Percentiles rank a stretch among this genome's conserved stretches.
phyloP scores from a whole-genome alignment of 352 stramenopile genomes.

The Pythium monospermum region DNA sequence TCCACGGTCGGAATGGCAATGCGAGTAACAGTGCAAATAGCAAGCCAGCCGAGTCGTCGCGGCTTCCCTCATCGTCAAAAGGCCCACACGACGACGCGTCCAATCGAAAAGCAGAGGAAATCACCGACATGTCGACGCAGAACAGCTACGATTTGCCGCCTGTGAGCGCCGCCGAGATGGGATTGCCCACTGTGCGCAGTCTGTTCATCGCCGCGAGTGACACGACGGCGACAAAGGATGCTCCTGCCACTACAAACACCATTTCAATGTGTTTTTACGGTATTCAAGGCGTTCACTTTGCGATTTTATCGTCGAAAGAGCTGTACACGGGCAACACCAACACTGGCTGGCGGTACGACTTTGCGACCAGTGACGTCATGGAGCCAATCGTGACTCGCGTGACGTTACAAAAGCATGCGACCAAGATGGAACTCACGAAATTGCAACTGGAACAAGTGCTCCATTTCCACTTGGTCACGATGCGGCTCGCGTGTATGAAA shows the following conservation, averaged over 20 bases:
- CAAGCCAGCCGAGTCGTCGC: neutral
- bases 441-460: slow-evolving; percentile 53
- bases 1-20: no score
- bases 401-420: slow-evolving; percentile 46
- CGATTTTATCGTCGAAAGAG: slow-evolving; percentile 69
- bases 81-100: no score
- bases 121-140: slow-evolving; percentile 73
- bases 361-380: slow-evolving; percentile 76
- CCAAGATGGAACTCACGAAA: slow-evolving; percentile 41
- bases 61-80: no score
- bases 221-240: neutral
- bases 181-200: slow-evolving; percentile 58
- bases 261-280: slow-evolving; percentile 80
- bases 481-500: slow-evolving; percentile 76
- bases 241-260: slow-evolving; percentile 14
- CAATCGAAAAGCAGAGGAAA: no score
- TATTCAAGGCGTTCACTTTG: slow-evolving; percentile 57
- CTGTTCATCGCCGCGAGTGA: slow-evolving; percentile 14
- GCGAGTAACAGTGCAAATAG: neutral
- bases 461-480: slow-evolving; percentile 73
- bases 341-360: slow-evolving; percentile 76
- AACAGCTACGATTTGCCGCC: slow-evolving; percentile 82
- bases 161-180: slow-evolving; percentile 68
- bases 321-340: slow-evolving; percentile 82
- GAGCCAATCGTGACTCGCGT: slow-evolving; percentile 49